Evolutionary conservation across 2,329 filamentous ascomycete genomes (phyloP), one percentile per base, ranked within the genome.

Genomic region (Davidsoniella neocaledoniae): DNA sequence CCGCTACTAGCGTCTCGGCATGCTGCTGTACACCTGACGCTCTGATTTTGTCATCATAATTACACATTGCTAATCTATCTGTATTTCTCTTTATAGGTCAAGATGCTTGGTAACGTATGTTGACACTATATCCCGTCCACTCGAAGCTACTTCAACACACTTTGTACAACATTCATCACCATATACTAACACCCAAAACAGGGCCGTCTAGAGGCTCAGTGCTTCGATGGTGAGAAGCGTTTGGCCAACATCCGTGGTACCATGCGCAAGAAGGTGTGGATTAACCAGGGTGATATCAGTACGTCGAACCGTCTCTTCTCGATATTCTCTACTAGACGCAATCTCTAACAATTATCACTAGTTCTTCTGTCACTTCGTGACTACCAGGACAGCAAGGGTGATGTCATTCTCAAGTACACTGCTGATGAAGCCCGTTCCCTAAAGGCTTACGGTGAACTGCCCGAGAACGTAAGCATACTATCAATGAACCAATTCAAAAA

Each of bases 251-350:
- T 66, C 55, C 54, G 54, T 36, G 54, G 54, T 49, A 55, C 53
- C 50, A 54, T 98, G 62, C 81, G 91, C 62, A 98, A 98, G 78
- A 98, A 98, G 78, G 91, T 96, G 68, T 95, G 87, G 87, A 95
- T 95, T 76, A 95, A 94, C 76, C 87, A 94, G 72, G 87, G 87
- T 63, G 86, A 94, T 66, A 94, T 94, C 65, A 55, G 51, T 53
- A 53, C 33, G 51, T 48, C 43, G 8, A 29, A 6, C 10, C 8
- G 5, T 33, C 10, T 33, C 7, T 33, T 33, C 7, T 2, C 21
- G 26, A 5, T 42, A 33, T 29, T 44, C 14, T 25, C 48, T 26
- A 5, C n/a, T 12, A 5, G 8, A 19, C 23, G 10, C 12, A 39
- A 48, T 23, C 17, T 8, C 48, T 50, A 50, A 50, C 42, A n/a